Evolutionary conservation across 352 stramenopile genomes (phyloP), one percentile per base, ranked within the genome.

Genomic region (Aphanomyces euteiches): DNA sequence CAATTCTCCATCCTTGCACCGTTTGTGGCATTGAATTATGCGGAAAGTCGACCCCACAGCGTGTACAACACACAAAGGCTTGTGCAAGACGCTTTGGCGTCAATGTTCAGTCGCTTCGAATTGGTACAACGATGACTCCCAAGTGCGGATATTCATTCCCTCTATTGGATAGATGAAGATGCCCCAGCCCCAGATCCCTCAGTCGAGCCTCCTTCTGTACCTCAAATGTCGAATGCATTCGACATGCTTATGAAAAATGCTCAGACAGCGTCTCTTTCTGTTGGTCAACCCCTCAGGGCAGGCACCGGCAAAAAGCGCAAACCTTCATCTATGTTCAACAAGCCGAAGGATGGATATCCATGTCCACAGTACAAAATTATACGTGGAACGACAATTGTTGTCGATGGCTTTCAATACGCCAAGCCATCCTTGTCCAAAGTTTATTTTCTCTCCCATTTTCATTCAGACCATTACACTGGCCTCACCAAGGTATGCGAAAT

Each of bases 371-470:
- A 82, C 72, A 95, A 95, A 69, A 80, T 83, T 63, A 90, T 95
- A 66, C 69, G 77, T 4, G 87, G 85, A 36, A 93, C 87, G 8
- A 77, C 82, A n/a, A 93, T 92, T 70, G 88, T 96, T 28, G 88
- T 96, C 40, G 89, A 96, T 53, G 89, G 89, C 13, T 96, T 96
- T 66, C 75, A 81, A n/a, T 92, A 92, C 67, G 85, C 88, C 3
- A 88, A 74, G 50, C 87, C 86, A 47, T 48, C 81, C 43, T 79
- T 92, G 8, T 92, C 82, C 12, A 93, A 76, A 58, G 77, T 92
- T 56, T 98, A 98, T 67, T 98, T 99, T 69, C 82, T 99, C 47
- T 98, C 95, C 19, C 96, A 99, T 79, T 99, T 98, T 75, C 96
- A 99, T 79, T 95, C 86, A 10, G 96, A 99, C 78, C 96, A 99